Evolutionary conservation across 2,329 filamentous ascomycete genomes (phyloP).

Genomic region (Fusarium decemcellulare): DNA sequence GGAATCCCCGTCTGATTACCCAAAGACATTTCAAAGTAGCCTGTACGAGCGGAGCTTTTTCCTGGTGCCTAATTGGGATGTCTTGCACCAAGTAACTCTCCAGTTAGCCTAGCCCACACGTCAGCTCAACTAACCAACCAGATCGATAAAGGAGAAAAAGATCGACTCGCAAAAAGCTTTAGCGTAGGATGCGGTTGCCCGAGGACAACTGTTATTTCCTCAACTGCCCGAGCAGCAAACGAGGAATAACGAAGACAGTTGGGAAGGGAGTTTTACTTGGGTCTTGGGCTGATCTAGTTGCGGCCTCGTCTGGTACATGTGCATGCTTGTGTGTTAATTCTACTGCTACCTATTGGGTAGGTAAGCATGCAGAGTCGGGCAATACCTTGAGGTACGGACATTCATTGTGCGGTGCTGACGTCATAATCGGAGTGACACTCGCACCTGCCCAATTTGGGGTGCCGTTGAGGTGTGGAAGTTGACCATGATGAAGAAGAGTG

Average conservation of each 20-base stretch:
- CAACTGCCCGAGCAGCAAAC: background rate
- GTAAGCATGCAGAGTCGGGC: too few relatives aligned
- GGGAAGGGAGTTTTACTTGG: too few relatives aligned
- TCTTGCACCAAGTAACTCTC: background rate
- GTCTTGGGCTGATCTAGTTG: too few relatives aligned
- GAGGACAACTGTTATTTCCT: background rate
- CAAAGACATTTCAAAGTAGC: background rate
- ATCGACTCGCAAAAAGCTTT: constrained; percentile 4
- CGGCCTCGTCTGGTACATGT: too few relatives aligned
- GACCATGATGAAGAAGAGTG: background rate
- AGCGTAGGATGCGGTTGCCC: background rate
- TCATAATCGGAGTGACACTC: constrained; percentile 20
- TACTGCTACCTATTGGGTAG: too few relatives aligned
- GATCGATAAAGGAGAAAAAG: constrained; percentile 17
- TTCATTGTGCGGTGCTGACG: constrained; percentile 20
- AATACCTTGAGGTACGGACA: background rate
- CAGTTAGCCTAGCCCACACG: constrained; percentile 3
- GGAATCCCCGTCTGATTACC: constrained; percentile 5
- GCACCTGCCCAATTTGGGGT: constrained; percentile 32
- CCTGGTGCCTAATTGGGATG: constrained; percentile 16
- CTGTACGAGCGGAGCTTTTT: constrained; percentile 17
- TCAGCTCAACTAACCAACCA: constrained; percentile 30
- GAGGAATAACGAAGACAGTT: too few relatives aligned
- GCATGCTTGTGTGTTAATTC: too few relatives aligned
- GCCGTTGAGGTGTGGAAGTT: constrained; percentile 7